A percentile compares a stretch with the other conserved stretches of the same genome.
These are phyloP conservation scores for Rubus parviflorus DNA, from an alignment of 306 rosid species.

Conservation along the genomic window DNA sequence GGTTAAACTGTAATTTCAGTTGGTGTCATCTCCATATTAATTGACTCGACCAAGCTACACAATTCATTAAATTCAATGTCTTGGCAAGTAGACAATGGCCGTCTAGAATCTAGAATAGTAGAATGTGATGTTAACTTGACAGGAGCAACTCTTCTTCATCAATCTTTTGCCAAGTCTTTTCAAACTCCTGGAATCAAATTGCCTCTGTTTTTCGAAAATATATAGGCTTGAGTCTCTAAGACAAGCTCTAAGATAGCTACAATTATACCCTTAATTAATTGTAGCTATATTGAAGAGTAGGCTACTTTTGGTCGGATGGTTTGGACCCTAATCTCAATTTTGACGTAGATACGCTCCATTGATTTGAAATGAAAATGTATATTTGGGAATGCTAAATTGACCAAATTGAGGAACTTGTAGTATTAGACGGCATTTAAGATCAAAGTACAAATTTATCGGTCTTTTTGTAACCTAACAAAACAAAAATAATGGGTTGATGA, in stretches of 20 bases:
- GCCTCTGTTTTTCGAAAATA: background rate
- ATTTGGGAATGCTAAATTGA: too few species aligned
- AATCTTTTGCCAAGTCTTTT: background rate
- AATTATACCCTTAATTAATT: too few species aligned
- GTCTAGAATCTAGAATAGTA: background rate
- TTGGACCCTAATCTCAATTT: too few species aligned
- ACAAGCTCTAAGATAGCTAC: too few species aligned
- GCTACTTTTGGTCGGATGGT: too few species aligned
- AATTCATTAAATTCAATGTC: background rate
- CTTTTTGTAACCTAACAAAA: background rate
- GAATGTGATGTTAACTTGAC: conserved; percentile 1
- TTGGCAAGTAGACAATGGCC: background rate
- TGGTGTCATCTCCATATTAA: background rate
- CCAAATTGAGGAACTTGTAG: too few species aligned
- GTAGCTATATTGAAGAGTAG: too few species aligned
- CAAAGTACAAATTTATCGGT: too few species aligned
- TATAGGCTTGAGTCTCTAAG: too few species aligned
- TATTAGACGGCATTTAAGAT: too few species aligned
- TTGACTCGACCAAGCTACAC: background rate
- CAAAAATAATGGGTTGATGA: background rate
- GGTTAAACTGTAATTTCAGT: background rate
- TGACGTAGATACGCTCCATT: too few species aligned
- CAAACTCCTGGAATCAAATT: background rate
- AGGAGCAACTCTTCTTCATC: conserved; percentile 3
- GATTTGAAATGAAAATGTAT: too few species aligned